phyloP scores from a whole-genome alignment of 208 protist species.

The Trypanosoma platydactyli region DNA sequence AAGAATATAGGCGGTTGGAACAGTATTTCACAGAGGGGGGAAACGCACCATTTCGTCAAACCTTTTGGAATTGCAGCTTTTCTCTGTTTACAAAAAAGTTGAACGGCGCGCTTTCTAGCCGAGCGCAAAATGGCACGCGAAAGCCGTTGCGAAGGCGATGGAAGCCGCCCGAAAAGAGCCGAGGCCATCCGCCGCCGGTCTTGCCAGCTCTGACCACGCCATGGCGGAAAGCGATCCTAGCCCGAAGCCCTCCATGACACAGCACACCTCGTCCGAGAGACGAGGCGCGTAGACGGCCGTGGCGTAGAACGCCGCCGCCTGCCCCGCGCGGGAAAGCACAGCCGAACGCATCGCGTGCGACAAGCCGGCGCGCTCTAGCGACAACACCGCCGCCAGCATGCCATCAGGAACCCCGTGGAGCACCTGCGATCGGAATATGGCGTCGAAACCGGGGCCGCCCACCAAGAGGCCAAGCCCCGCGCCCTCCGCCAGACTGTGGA shows the following conservation, averaged over 20 bases:
- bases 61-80: too few relatives aligned
- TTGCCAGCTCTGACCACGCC: constrained; percentile 7
- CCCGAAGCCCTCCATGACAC: constrained; percentile 14
- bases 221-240: constrained; percentile 18
- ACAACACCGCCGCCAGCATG: constrained; percentile 15
- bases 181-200: not conserved
- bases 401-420: constrained; percentile 24
- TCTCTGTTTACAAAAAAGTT: too few relatives aligned
- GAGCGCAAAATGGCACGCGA: not conserved
- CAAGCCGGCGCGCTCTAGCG: constrained; percentile 6
- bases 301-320: constrained; percentile 12
- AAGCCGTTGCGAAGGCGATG: not conserved
- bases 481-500: constrained; percentile 20
- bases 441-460: constrained; percentile 5
- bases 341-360: not conserved
- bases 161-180: not conserved
- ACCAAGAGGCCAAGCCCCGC: constrained; percentile 17
- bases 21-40: too few relatives aligned
- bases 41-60: too few relatives aligned
- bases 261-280: not conserved
- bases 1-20: too few relatives aligned
- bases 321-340: not conserved
- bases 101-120: not conserved
- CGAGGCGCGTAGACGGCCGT: not conserved
- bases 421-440: constrained; percentile 14